Base-by-base conservation (phyloP, 768 basidiomycete genomes). In the Amanita pallidorosea region DNA sequence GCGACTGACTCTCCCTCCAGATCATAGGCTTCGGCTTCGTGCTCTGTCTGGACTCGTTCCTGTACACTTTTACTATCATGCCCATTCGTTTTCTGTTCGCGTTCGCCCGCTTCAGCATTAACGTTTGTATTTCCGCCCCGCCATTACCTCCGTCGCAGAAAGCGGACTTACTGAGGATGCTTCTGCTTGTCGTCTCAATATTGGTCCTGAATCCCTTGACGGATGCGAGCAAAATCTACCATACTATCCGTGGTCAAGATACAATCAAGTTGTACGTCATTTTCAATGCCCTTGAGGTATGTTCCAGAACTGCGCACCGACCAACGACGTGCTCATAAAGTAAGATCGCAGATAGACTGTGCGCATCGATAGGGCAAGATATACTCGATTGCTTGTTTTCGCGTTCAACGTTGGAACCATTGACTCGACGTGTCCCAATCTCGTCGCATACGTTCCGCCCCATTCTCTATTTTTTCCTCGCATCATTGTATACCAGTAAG, bases 191-290 rank as follows among this genome's bases (percentile, higher is more conserved):
- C 1, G 62, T 83, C 23, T 88, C 93, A 0, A 75, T 93, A 43
- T 56, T 81, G 15, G 74, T 94, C 18, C 72, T 97, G 4, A 75
- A 82, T 31, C 83, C 87, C 2, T 74, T 93, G 36, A 93, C 94
- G 6, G 95, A 99, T 61, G 88, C 92, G 8, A 95, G 92, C 67
- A 93, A 94, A 70, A 95, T 99, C 57, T 99, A 99, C 59, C 96
- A 99, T 60, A 86, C 85, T 13, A 97, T 99, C 50, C 83, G 96
- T 18, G 95, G 94, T 0, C 96, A 98, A 66, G 96, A 99, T 58
- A 96, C 92, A 2, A 95, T 99, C 70, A 99, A 98, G 69, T 68
- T 99, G 45, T 98, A 98, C 69, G 96, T 99, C 53, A 95, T 99
- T 46, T 99, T 97, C 69, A 98, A 97, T 65, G 94, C 93, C 9